phyloP scores from a whole-genome alignment of 495 filamentous ascomycete species.

The Apiosordaria backusii region DNA sequence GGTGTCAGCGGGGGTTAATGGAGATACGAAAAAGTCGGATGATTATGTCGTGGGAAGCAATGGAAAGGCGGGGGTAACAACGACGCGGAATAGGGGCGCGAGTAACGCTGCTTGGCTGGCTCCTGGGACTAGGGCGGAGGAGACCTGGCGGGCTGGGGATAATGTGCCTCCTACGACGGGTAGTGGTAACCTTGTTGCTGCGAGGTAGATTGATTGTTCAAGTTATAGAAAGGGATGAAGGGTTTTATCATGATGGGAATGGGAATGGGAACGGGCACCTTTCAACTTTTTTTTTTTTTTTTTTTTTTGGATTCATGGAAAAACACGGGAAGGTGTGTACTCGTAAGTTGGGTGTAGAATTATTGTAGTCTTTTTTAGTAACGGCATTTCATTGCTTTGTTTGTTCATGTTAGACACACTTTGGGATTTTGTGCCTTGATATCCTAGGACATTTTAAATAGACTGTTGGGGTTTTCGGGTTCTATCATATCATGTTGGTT shows the following conservation, averaged over 20 bases:
- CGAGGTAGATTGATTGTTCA: conserved; percentile 15
- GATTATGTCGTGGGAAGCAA: conserved; percentile 24
- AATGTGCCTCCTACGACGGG: not conserved
- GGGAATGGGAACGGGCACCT: not conserved
- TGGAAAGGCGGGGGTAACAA: conserved; percentile 37
- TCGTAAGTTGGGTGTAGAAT: not conserved
- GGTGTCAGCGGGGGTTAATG: conserved; percentile 19
- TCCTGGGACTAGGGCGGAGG: conserved; percentile 72
- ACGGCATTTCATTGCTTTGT: not conserved
- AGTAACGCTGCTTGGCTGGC: conserved; percentile 65
- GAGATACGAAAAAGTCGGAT: conserved; percentile 60
- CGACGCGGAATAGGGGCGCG: conserved; percentile 51
- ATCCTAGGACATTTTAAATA: no score
- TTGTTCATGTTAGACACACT: not conserved
- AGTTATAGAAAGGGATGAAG: not conserved
- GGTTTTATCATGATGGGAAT: not conserved
- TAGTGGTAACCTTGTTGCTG: conserved; percentile 8
- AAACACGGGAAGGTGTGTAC: no score
- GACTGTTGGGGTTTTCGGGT: no score
- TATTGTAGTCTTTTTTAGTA: not conserved
- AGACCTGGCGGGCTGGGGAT: conserved; percentile 69
- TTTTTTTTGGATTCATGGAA: not conserved
- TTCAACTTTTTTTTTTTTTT: not conserved
- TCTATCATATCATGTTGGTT: no score
- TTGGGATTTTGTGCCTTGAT: no score